Evolutionary conservation across 2,329 filamentous ascomycete genomes (phyloP).

Genomic region (Dactylellina haptotyla): DNA sequence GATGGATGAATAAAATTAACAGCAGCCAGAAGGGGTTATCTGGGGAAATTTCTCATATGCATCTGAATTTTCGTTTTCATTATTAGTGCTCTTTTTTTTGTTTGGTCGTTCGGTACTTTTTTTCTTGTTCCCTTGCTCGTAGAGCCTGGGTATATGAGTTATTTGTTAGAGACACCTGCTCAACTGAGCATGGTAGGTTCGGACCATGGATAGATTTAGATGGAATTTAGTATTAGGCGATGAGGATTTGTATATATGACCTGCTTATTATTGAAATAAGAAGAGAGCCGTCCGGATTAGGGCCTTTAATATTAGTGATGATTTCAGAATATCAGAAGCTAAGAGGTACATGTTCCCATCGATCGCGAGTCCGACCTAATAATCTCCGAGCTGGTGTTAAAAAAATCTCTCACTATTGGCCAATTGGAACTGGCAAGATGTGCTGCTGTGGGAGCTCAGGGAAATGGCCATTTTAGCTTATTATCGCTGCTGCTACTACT

Average conservation of each 20-base stretch:
- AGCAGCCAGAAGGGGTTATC: no score
- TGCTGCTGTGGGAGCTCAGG: background rate
- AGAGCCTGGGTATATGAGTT: constrained; percentile 18
- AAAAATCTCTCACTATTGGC: constrained; percentile 4
- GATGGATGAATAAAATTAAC: constrained; percentile 39
- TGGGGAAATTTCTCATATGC: background rate
- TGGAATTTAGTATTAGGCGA: constrained; percentile 29
- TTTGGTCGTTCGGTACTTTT: background rate
- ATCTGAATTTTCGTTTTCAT: constrained; percentile 6
- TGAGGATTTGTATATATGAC: constrained; percentile 37
- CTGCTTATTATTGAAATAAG: constrained; percentile 37
- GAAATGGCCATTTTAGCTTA: constrained; percentile 1
- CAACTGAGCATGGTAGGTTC: constrained; percentile 44
- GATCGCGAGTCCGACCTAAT: background rate
- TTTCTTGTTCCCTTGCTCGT: constrained; percentile 22
- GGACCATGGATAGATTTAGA: constrained; percentile 47
- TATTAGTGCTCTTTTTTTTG: constrained; percentile 4
- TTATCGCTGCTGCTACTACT: background rate
- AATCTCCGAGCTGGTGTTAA: background rate
- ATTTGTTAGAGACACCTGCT: constrained; percentile 49
- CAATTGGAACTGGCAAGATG: background rate
- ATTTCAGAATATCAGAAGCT: no score
- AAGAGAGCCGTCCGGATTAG: constrained; percentile 12
- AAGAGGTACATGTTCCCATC: background rate
- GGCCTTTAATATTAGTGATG: background rate